Base-by-base conservation (phyloP, 139 green algal genomes). In the Nannochloris sp. region DNA sequence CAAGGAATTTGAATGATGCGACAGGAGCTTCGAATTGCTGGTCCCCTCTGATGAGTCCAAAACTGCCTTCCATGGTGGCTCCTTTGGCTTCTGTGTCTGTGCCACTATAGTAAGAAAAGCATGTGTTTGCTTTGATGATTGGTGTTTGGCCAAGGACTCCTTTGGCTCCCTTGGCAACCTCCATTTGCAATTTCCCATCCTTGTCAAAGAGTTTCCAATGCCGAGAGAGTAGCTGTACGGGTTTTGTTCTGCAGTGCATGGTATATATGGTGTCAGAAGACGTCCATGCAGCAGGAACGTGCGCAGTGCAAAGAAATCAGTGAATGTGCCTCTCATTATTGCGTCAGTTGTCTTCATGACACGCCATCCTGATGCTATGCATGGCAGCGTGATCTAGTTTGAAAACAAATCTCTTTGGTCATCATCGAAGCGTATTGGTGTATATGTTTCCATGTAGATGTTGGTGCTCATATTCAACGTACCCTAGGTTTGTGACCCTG, bases 71-170 rank as follows among this genome's bases (percentile, higher is more conserved):
- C 70, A 80, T 75, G 46, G 14, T 62, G 36, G 59, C 64, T 17
- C 28, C 29, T 11, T 23, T 20, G 14, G 17, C 12, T 17, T 59
- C 37, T n/a, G 63, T 40, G 17, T 78, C 71, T 33, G 56, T 73
- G 36, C 68, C 68, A 50, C 67, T 69, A 37, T 69, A 73, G 43
- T 76, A 80, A 25, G 65, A 25, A 44, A 80, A 80, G 51, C 64
- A 80, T 16, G 62, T 65, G 1, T 56, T 59, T 2, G 74, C 71
- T 53, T 80, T 73, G 23, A 80, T 30, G 5, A 75, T 65, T 3
- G 74, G 74, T 3, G 70, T 79, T 63, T 59, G 69, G 16, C 74
- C 74, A 11, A 80, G 65, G 23, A 80, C 70, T 10, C 70, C 74
- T 23, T 23, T 40, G 9, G 64, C 23, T 5, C 70, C 58, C 45